Percentiles rank a stretch among this genome's conserved stretches.
Conservation (phyloP, 495 filamentous ascomycete species). For the Penicillium arizonense region DNA sequence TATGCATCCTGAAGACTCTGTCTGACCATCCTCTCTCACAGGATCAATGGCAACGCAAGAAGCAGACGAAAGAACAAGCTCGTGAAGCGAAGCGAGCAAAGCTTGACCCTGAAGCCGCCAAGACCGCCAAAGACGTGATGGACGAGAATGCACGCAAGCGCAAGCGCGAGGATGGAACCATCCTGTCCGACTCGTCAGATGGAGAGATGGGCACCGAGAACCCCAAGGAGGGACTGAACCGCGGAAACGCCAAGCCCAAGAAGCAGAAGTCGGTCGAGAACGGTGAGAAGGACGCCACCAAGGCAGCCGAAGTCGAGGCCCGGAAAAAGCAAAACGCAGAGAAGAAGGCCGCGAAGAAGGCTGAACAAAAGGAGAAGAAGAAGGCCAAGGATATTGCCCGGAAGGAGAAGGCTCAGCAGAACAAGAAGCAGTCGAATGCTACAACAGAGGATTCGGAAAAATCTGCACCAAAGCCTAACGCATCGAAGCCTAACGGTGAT, state of each 20-base stretch:
- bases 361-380: slow-evolving; percentile 46
- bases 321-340: slow-evolving; percentile 44
- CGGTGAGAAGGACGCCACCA: slow-evolving; percentile 25
- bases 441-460: slow-evolving; percentile 17
- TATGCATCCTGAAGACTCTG: slow-evolving; percentile 13
- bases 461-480: slow-evolving; percentile 17
- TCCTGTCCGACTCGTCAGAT: slow-evolving; percentile 39
- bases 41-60: slow-evolving; percentile 85
- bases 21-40: slow-evolving; percentile 46
- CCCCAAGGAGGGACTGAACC: slow-evolving; percentile 41
- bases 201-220: slow-evolving; percentile 44
- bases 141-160: slow-evolving; percentile 77
- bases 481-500: slow-evolving; percentile 27
- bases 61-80: slow-evolving; percentile 82
- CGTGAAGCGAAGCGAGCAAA: slow-evolving; percentile 76
- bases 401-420: slow-evolving; percentile 40
- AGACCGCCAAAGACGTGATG: slow-evolving; percentile 81
- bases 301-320: slow-evolving; percentile 37
- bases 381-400: slow-evolving; percentile 47
- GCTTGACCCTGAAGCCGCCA: slow-evolving; percentile 77
- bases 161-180: slow-evolving; percentile 53
- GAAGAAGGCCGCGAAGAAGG: slow-evolving; percentile 52
- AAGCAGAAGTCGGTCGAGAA: slow-evolving; percentile 24
- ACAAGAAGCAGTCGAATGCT: slow-evolving; percentile 29
- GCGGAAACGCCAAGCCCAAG: slow-evolving; percentile 33